A percentile compares a stretch with the other conserved stretches of the same genome.
These are phyloP conservation scores for Mycena metata DNA, from an alignment of 768 basidiomycete genomes.

Conservation along the genomic window DNA sequence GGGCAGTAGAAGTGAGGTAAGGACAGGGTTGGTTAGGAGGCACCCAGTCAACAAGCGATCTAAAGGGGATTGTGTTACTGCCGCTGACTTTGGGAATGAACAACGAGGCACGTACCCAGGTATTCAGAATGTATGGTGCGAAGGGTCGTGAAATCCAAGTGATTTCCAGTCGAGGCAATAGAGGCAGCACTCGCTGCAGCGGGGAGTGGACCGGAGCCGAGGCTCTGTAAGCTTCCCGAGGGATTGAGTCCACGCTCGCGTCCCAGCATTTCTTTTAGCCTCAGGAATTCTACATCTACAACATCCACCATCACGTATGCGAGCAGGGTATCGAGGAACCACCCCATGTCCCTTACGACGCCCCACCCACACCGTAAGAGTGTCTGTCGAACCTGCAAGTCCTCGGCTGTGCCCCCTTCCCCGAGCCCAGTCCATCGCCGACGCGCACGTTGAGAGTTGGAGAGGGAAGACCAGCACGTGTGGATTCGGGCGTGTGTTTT, in stretches of 20 bases:
- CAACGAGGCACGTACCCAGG: slow-evolving; percentile 48
- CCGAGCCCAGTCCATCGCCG: slow-evolving; percentile 89
- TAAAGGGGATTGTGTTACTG: too few relatives aligned
- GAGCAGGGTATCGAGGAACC: slow-evolving; percentile 89
- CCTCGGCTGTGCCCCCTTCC: slow-evolving; percentile 86
- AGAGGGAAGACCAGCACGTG: slow-evolving; percentile 87
- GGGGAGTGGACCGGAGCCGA: slow-evolving; percentile 34
- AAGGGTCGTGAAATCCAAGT: slow-evolving; percentile 88
- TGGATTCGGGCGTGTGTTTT: slow-evolving; percentile 87
- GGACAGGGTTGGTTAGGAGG: slow-evolving; percentile 74
- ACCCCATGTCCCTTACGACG: slow-evolving; percentile 87
- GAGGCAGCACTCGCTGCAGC: slow-evolving; percentile 46
- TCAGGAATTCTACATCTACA: slow-evolving; percentile 84
- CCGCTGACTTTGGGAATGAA: too few relatives aligned
- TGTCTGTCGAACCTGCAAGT: slow-evolving; percentile 71
- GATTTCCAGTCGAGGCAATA: slow-evolving; percentile 40
- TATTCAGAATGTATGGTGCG: slow-evolving; percentile 87
- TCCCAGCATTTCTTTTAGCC: slow-evolving; percentile 72
- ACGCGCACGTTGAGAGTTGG: slow-evolving; percentile 86
- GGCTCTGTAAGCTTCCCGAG: slow-evolving; percentile 32
- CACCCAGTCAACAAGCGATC: slow-evolving; percentile 85
- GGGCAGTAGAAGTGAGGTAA: slow-evolving; percentile 74
- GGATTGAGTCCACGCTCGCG: slow-evolving; percentile 37
- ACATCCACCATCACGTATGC: slow-evolving; percentile 94
- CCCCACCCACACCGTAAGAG: slow-evolving; percentile 89